phyloP scores from a whole-genome alignment of 208 protist genomes.

The Wallacemonas sp. region DNA sequence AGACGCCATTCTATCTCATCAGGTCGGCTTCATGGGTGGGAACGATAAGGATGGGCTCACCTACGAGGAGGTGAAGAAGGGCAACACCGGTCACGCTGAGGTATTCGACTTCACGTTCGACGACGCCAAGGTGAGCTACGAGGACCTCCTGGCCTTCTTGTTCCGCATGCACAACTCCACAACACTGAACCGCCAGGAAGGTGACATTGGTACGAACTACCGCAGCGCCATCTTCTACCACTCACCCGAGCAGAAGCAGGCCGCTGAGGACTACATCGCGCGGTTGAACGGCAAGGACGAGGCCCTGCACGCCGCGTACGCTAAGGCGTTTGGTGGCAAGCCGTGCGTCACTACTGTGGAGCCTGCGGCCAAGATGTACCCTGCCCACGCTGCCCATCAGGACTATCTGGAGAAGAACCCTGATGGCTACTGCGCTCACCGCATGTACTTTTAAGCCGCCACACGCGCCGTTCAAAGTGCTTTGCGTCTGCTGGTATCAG shows the following conservation, averaged over 20 bases:
- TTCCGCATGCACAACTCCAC: slow-evolving; percentile 96
- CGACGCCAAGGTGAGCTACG: slow-evolving; percentile 74
- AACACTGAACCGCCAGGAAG: slow-evolving; percentile 86
- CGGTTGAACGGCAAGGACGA: slow-evolving; percentile 59
- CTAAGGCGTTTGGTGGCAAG: slow-evolving; percentile 64
- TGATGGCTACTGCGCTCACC: slow-evolving; percentile 75
- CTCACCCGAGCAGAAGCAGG: slow-evolving; percentile 80
- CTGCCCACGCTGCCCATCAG: slow-evolving; percentile 89
- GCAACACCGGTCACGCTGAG: slow-evolving; percentile 94
- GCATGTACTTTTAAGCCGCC: slow-evolving; percentile 61
- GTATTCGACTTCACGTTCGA: slow-evolving; percentile 91
- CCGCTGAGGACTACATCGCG: slow-evolving; percentile 76
- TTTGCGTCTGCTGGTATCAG: too few species aligned
- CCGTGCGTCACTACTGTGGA: slow-evolving; percentile 70
- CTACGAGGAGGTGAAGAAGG: slow-evolving; percentile 92
- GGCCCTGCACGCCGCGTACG: slow-evolving; percentile 56
- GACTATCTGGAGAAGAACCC: slow-evolving; percentile 84
- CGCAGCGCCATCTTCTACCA: slow-evolving; percentile 93
- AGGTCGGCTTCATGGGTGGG: slow-evolving; percentile 92
- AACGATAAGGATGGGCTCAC: slow-evolving; percentile 47
- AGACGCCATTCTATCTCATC: slow-evolving; percentile 61
- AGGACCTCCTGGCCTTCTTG: slow-evolving; percentile 90
- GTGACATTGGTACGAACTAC: slow-evolving; percentile 94
- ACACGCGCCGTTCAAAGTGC: too few species aligned
- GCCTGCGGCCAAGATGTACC: slow-evolving; percentile 64